Conservation (phyloP, 805 yeast species). For the Monosporozyma aerobia region DNA sequence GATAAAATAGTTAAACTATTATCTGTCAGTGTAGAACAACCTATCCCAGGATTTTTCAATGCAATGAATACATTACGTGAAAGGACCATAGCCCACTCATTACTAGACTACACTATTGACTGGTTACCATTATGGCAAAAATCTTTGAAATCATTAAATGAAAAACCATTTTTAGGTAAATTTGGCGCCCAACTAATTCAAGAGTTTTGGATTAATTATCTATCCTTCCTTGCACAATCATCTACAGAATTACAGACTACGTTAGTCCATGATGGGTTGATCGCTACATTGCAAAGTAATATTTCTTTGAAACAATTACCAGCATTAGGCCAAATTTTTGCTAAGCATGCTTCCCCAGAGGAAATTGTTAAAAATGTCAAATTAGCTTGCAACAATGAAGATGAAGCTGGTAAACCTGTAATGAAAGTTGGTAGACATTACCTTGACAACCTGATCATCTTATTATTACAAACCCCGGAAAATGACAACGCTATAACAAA, state of each 20-base stretch:
- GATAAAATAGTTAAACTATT: constrained; percentile 40
- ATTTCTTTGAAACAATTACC: constrained; percentile 12
- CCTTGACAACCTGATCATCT: constrained; percentile 7
- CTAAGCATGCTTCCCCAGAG: constrained; percentile 11
- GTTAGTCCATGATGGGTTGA: constrained; percentile 5
- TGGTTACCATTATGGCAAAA: constrained; percentile 26
- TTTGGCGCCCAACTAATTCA: constrained; percentile 24
- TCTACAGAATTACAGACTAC: neutral
- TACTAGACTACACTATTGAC: constrained; percentile 15
- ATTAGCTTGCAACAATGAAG: constrained; percentile 5
- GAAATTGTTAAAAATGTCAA: constrained; percentile 8
- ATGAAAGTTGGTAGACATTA: neutral
- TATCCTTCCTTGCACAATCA: constrained; percentile 13
- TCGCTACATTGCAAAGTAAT: constrained; percentile 13
- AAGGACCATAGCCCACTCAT: constrained; percentile 7
- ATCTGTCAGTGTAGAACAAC: constrained; percentile 44
- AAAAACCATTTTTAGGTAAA: constrained; percentile 25
- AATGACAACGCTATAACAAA: constrained; percentile 12
- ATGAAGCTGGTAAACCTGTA: neutral
- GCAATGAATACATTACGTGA: constrained; percentile 17
- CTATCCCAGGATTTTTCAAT: constrained; percentile 42
- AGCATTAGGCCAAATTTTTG: constrained; percentile 15
- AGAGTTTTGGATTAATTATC: constrained; percentile 26
- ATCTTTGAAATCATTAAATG: constrained; percentile 21
- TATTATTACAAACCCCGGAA: constrained; percentile 8